phyloP scores from a whole-genome alignment of 106 monocot genomes.

The Gastrodia elata region DNA sequence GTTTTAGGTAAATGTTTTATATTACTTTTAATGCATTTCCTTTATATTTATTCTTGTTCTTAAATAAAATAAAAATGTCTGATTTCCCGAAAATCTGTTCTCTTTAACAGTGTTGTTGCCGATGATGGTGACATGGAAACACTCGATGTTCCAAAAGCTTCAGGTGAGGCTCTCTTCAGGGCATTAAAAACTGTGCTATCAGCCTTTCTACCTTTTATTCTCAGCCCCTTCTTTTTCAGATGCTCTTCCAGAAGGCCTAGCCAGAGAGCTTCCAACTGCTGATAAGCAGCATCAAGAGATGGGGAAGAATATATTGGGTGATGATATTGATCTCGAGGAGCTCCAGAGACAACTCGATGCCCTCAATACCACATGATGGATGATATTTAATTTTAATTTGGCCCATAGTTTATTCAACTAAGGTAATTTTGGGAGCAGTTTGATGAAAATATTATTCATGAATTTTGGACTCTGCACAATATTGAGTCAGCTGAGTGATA shows the following conservation, averaged over 20 bases:
- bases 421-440: too few relatives aligned
- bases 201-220: not conserved
- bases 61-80: not conserved
- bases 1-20: too few relatives aligned
- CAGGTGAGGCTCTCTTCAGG: conserved; percentile 22
- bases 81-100: not conserved
- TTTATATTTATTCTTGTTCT: too few relatives aligned
- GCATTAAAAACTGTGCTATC: not conserved
- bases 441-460: too few relatives aligned
- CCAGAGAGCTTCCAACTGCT: conserved; percentile 72
- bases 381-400: too few relatives aligned
- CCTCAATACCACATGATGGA: conserved; percentile 60
- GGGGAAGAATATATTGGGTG: conserved; percentile 9
- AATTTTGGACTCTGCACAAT: too few relatives aligned
- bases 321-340: conserved; percentile 60
- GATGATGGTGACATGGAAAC: conserved; percentile 40
- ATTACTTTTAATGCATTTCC: too few relatives aligned
- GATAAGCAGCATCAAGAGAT: conserved; percentile 42
- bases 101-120: conserved; percentile 49
- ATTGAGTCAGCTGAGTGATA: too few relatives aligned
- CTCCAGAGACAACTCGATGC: conserved; percentile 82
- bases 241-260: conserved; percentile 71
- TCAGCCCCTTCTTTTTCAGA: conserved; percentile 19
- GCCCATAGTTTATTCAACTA: too few relatives aligned
- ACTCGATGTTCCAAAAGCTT: conserved; percentile 9